Evolutionary conservation across 495 filamentous ascomycete species (phyloP).

Genomic region (Lasiosphaeria ovina): DNA sequence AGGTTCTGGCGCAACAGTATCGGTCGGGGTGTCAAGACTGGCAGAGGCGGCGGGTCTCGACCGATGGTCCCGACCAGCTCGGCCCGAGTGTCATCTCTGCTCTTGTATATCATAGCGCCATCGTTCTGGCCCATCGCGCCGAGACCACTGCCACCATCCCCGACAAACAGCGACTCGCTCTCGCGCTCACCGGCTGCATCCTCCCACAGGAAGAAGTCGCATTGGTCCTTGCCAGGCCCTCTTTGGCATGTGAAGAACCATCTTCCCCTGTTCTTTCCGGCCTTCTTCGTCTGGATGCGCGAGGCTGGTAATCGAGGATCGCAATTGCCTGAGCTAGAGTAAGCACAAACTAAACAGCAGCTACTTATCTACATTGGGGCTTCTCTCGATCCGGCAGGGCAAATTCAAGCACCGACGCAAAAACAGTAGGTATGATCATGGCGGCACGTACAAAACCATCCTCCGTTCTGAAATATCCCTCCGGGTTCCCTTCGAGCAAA

Average conservation of each 20-base stretch:
- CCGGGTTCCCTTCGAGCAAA: neutral
- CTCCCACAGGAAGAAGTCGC: constrained; percentile 71
- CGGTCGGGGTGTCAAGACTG: neutral
- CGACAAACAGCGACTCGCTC: constrained; percentile 28
- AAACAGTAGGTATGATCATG: neutral
- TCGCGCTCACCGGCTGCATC: constrained; percentile 60
- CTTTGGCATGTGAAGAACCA: constrained; percentile 69
- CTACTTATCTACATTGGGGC: too few species aligned
- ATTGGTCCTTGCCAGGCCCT: constrained; percentile 42
- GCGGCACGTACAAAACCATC: constrained; percentile 34
- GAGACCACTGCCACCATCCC: too few species aligned
- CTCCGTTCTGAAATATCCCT: constrained; percentile 11
- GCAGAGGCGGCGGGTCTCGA: neutral
- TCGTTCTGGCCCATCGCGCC: neutral
- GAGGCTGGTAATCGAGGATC: constrained; percentile 58
- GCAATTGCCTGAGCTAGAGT: constrained; percentile 48
- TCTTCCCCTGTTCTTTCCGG: constrained; percentile 62
- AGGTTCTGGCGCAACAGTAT: neutral
- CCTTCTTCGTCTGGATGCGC: constrained; percentile 62
- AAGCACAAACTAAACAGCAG: too few species aligned
- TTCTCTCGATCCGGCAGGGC: too few species aligned
- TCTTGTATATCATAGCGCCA: too few species aligned
- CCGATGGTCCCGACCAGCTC: neutral
- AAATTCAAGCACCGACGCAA: neutral
- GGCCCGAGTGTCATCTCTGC: too few species aligned